These are phyloP conservation scores for Singerocomus inundabilis DNA, from an alignment of 1,284 basidiomycete species.

Conservation along the genomic window DNA sequence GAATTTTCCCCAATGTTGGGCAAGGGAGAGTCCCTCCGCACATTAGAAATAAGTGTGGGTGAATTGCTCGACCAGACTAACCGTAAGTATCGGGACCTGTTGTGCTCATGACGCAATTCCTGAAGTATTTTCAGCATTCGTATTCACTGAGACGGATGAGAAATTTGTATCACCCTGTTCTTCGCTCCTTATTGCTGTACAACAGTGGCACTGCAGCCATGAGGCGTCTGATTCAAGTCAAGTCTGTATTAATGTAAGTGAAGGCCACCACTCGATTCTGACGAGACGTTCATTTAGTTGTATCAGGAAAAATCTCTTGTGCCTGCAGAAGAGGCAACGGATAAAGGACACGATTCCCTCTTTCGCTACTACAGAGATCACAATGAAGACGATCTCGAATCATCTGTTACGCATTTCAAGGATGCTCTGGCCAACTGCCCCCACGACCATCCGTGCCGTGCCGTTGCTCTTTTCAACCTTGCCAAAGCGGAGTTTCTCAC, in stretches of 20 bases:
- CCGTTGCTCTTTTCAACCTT: constrained; percentile 11
- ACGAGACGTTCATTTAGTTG: not conserved
- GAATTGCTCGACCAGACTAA: constrained; percentile 3
- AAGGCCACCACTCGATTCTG: too few species aligned
- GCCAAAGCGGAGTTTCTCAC: constrained; percentile 8
- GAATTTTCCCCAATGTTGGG: constrained; percentile 14
- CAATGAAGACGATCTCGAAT: not conserved
- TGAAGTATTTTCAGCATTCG: not conserved
- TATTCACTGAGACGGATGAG: not conserved
- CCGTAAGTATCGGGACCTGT: not conserved
- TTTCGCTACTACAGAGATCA: not conserved
- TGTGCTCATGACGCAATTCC: not conserved
- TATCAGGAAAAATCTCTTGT: not conserved
- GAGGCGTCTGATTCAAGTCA: too few species aligned
- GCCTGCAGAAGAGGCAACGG: not conserved
- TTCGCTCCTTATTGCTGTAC: not conserved
- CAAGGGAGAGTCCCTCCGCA: constrained; percentile 7
- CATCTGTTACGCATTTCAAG: constrained; percentile 7
- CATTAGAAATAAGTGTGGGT: not conserved
- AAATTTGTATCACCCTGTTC: not conserved
- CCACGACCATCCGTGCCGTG: not conserved
- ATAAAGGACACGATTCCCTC: constrained; percentile 2
- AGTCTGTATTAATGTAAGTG: not conserved
- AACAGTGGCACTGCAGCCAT: not conserved
- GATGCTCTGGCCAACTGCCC: constrained; percentile 5